Percentiles rank a stretch among this genome's conserved stretches.
Conservation (phyloP, 2,329 filamentous ascomycete species). For the Aureobasidium sp. region DNA sequence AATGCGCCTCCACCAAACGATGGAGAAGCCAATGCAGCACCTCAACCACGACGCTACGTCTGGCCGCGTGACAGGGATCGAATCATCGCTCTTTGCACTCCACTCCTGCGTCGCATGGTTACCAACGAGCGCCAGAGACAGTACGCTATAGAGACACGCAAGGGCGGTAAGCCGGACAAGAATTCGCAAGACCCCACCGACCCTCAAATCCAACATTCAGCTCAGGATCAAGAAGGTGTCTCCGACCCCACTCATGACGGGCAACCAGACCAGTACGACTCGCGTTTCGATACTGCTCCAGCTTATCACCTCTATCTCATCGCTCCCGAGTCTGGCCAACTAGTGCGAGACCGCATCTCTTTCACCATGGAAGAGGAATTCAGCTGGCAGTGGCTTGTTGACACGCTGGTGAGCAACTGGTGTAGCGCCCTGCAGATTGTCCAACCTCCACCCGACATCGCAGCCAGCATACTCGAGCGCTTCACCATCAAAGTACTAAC, state of each 20-base stretch:
- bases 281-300: neutral
- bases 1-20: conserved; percentile 21
- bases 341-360: conserved; percentile 4
- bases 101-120: conserved; percentile 49
- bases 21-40: conserved; percentile 10
- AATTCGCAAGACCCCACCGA: neutral
- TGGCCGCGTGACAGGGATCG: conserved; percentile 49
- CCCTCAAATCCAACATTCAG: neutral
- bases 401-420: conserved; percentile 7
- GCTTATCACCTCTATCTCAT: conserved; percentile 10
- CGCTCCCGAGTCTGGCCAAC: neutral
- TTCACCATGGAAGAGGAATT: neutral
- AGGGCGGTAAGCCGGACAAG: conserved; percentile 22
- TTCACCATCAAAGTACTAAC: conserved; percentile 11
- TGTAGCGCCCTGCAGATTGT: conserved; percentile 2
- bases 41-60: conserved; percentile 30
- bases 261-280: neutral
- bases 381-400: neutral
- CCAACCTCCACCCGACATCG: conserved; percentile 2
- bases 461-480: neutral
- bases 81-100: conserved; percentile 50
- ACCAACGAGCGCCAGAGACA: conserved; percentile 51
- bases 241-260: neutral
- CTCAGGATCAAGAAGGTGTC: neutral
- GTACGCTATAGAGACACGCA: conserved; percentile 49